A percentile compares a stretch with the other conserved stretches of the same genome.
phyloP scores from a whole-genome alignment of 2,329 filamentous ascomycete genomes.

The Penicillium sp. region DNA sequence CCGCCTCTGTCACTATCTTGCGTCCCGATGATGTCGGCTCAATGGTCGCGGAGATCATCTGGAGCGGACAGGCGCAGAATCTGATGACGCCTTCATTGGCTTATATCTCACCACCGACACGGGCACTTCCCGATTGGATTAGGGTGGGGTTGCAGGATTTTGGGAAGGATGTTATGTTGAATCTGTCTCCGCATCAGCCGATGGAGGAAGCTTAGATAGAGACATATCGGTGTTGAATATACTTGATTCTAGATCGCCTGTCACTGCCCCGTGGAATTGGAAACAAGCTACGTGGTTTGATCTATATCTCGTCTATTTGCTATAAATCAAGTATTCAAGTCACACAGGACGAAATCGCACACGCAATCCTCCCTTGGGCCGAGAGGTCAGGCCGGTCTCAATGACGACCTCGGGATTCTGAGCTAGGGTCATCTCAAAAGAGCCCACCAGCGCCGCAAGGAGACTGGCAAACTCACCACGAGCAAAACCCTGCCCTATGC shows the following conservation, averaged over 20 bases:
- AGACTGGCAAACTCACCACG: constrained; percentile 81
- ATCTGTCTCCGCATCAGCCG: constrained; percentile 4
- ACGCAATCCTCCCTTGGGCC: constrained; percentile 3
- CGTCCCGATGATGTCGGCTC: constrained; percentile 1
- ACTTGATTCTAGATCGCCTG: background rate
- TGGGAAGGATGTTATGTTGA: constrained; percentile 5
- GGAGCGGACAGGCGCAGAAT: constrained; percentile 6
- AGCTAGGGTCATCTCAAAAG: constrained; percentile 57
- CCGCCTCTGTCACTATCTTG: background rate
- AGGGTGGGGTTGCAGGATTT: constrained; percentile 4
- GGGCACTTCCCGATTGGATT: constrained; percentile 7
- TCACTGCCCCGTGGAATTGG: background rate
- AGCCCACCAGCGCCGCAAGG: constrained; percentile 71
- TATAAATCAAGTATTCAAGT: background rate
- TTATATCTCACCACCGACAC: constrained; percentile 5
- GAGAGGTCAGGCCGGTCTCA: constrained; percentile 2
- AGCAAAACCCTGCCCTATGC: constrained; percentile 78
- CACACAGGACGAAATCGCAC: background rate
- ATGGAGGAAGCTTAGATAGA: background rate
- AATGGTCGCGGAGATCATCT: constrained; percentile 4
- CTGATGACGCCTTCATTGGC: constrained; percentile 1
- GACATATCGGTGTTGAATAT: background rate
- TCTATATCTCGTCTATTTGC: background rate
- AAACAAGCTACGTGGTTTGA: background rate
- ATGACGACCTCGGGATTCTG: background rate